Percentiles rank a stretch among this genome's conserved stretches.
Evolutionary conservation across 768 basidiomycete species (phyloP).

Genomic region (Hericium coralloides): DNA sequence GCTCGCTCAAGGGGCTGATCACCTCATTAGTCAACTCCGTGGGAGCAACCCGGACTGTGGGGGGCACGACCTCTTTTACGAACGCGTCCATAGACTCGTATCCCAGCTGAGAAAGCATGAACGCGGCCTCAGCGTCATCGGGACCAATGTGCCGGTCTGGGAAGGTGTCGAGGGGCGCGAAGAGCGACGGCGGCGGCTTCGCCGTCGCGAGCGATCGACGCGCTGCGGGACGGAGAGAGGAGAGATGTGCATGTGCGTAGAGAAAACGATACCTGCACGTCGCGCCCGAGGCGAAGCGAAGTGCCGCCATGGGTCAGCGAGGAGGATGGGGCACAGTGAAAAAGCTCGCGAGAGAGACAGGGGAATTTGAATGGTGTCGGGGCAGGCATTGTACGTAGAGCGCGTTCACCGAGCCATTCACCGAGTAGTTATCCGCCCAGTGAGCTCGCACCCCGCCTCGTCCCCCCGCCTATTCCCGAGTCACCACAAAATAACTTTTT

Average conservation of each 20-base stretch:
- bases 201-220: conserved; percentile 49
- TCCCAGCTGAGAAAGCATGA: conserved; percentile 80
- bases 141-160: conserved; percentile 89
- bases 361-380: not conserved
- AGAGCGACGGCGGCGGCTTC: conserved; percentile 53
- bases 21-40: conserved; percentile 53
- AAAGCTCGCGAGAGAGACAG: conserved; percentile 3
- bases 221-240: conserved; percentile 11
- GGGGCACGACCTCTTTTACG: conserved; percentile 73
- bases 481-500: conserved; percentile 9
- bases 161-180: conserved; percentile 86
- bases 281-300: conserved; percentile 5
- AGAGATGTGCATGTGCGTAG: conserved; percentile 13
- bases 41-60: conserved; percentile 62
- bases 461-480: conserved; percentile 9
- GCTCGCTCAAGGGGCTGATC: conserved; percentile 77
- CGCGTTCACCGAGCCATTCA: conserved; percentile 46
- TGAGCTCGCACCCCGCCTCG: not conserved
- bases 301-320: conserved; percentile 7
- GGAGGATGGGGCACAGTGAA: not conserved
- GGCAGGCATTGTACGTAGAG: not conserved
- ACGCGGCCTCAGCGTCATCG: conserved; percentile 64
- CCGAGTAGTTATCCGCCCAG: conserved; percentile 32
- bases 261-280: conserved; percentile 15
- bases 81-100: conserved; percentile 87